Evolutionary conservation across 192 early-diverging fungal genomes (phyloP).

Genomic region (Phlyctochytrium planicorne): DNA sequence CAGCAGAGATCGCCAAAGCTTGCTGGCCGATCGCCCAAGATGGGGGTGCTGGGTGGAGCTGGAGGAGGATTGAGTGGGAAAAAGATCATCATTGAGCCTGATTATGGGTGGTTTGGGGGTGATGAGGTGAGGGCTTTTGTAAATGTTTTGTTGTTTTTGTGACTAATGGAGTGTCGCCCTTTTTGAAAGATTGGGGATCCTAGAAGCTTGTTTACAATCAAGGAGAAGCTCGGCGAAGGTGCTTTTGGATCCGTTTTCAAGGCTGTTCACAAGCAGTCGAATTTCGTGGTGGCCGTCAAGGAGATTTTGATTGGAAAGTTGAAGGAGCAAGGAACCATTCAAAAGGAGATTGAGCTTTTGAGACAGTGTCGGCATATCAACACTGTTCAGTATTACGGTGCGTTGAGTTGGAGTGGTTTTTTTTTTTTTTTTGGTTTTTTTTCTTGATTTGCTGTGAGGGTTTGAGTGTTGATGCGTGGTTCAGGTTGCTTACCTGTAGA

Average conservation of each 20-base stretch:
- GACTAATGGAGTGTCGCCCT: neutral
- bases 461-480: constrained; percentile 16
- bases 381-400: constrained; percentile 48
- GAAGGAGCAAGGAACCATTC: constrained; percentile 27
- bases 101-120: neutral
- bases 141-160: neutral
- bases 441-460: no score
- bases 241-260: constrained; percentile 47
- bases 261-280: constrained; percentile 34
- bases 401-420: no score
- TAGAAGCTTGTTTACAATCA: constrained; percentile 32
- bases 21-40: no score
- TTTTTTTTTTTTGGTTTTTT: no score
- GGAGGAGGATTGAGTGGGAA: no score
- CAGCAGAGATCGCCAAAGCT: no score
- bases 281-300: constrained; percentile 47
- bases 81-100: neutral
- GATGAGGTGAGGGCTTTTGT: neutral
- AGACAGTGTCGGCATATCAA: constrained; percentile 40
- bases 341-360: constrained; percentile 48
- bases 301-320: constrained; percentile 29
- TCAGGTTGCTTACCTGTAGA: neutral
- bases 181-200: constrained; percentile 27
- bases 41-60: no score
- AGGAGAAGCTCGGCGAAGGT: constrained; percentile 51